Conservation (phyloP, 2,329 filamentous ascomycete species). For the Fusarium pseudograminearum region DNA sequence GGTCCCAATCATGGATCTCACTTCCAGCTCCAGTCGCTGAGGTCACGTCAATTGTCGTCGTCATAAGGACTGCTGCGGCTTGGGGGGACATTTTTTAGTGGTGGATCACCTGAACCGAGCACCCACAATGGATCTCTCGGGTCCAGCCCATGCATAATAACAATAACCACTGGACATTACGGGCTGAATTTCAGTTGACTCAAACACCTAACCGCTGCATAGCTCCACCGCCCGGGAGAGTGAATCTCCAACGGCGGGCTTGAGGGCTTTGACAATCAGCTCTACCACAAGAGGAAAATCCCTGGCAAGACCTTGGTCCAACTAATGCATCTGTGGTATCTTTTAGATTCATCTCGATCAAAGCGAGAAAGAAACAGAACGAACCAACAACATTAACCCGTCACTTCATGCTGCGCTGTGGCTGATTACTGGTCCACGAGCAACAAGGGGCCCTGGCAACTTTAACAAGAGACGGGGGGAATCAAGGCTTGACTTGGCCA, state of each 20-base stretch:
- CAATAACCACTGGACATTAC: neutral
- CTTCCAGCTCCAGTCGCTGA: constrained; percentile 1
- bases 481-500: constrained; percentile 9
- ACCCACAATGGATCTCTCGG: constrained; percentile 17
- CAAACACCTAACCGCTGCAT: constrained; percentile 3
- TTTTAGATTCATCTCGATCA: constrained; percentile 41
- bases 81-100: constrained; percentile 19
- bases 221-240: constrained; percentile 9
- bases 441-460: constrained; percentile 4
- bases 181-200: constrained; percentile 16
- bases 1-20: constrained; percentile 13
- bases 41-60: constrained; percentile 31
- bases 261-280: neutral
- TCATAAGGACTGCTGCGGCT: constrained; percentile 35
- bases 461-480: neutral
- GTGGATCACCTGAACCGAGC: constrained; percentile 3
- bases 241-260: constrained; percentile 13
- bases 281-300: neutral
- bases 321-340: constrained; percentile 26
- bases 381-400: constrained; percentile 28
- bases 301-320: constrained; percentile 5
- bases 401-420: neutral
- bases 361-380: constrained; percentile 32
- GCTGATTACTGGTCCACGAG: constrained; percentile 5
- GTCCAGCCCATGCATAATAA: constrained; percentile 12